These are phyloP conservation scores for Plasmodium chabaudi DNA, from an alignment of 169 alveolate species.

Conservation along the genomic window DNA sequence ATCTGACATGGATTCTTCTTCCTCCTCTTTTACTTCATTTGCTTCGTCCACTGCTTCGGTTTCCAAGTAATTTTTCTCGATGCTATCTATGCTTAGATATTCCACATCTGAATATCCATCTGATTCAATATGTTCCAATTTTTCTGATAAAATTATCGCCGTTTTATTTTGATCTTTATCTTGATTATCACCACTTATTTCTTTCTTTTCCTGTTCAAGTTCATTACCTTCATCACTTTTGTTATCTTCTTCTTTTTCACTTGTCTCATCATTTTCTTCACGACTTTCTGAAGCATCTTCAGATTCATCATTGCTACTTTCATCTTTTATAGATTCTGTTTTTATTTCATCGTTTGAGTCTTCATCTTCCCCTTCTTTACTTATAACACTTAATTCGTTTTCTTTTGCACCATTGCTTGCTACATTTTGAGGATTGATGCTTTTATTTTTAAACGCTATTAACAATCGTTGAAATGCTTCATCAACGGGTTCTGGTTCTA, in stretches of 20 bases:
- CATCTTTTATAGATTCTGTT: background rate
- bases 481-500: background rate
- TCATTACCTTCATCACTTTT: background rate
- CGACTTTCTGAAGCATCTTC: background rate
- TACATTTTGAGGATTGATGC: background rate
- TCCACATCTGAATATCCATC: slow-evolving; percentile 8
- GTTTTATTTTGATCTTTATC: too few relatives aligned
- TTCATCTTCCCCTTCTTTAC: background rate
- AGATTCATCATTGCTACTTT: background rate
- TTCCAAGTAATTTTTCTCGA: slow-evolving; percentile 7
- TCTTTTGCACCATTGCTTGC: slow-evolving; percentile 3
- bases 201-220: background rate
- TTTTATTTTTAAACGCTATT: background rate
- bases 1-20: background rate
- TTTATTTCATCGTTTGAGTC: background rate
- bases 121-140: too few relatives aligned
- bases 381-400: background rate
- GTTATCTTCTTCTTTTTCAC: slow-evolving; percentile 1
- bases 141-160: too few relatives aligned
- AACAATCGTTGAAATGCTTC: slow-evolving; percentile 2
- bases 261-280: background rate
- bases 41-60: background rate
- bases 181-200: too few relatives aligned
- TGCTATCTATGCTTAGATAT: slow-evolving; percentile 19
- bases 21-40: background rate